These are phyloP conservation scores for Triticum monococcum DNA, from an alignment of 176 grass and related monocot genomes.

Conservation along the genomic window DNA sequence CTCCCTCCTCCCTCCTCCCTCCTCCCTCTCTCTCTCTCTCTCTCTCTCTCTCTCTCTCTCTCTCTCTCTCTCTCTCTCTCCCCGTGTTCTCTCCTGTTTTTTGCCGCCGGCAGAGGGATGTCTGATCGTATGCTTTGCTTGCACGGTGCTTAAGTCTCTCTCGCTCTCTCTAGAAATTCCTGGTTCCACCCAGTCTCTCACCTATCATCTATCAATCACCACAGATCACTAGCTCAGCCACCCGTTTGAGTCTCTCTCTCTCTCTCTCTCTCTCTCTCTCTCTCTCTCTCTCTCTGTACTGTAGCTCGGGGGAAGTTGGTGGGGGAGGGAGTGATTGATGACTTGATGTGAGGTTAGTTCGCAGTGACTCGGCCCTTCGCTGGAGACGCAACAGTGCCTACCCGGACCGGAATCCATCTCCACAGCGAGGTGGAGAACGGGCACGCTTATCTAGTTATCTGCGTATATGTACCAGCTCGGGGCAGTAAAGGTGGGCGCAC, in stretches of 20 bases:
- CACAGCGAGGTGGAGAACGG: not conserved
- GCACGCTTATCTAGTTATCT: no score
- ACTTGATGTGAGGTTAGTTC: not conserved
- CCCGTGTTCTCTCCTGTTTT: not conserved
- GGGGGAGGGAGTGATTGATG: not conserved
- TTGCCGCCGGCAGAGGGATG: not conserved
- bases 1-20: not conserved
- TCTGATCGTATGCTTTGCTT: constrained; percentile 9
- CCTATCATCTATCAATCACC: not conserved
- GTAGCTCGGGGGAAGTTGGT: not conserved
- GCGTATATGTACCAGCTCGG: not conserved
- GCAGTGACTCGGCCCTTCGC: not conserved
- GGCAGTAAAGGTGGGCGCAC: not conserved
- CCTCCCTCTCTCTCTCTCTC: not conserved
- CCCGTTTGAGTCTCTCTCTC: not conserved
- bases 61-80: no score
- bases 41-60: no score
- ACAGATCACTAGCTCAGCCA: not conserved
- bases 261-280: not conserved
- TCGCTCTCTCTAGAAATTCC: not conserved
- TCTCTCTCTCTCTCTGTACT: not conserved
- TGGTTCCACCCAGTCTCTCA: not conserved
- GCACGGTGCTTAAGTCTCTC: not conserved
- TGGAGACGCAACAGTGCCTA: not conserved
- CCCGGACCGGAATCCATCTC: not conserved